Evolutionary conservation across 257 asterid genomes (phyloP).

Genomic region (Salvia rosmarinus): DNA sequence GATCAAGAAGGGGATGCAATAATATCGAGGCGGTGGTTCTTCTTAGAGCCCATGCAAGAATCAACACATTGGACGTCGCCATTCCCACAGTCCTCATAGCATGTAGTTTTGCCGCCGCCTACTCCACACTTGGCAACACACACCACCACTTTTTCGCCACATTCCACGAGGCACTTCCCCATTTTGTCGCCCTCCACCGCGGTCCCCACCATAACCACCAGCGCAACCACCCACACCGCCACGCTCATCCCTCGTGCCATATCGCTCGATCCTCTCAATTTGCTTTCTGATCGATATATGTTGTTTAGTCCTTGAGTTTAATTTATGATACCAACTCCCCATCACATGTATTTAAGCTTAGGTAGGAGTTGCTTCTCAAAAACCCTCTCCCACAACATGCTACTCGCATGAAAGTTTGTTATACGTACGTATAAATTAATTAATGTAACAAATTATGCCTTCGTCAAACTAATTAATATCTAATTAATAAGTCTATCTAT

Average conservation of each 20-base stretch:
- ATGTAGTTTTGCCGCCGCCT: neutral
- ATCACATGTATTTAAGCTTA: neutral
- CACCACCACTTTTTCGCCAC: slow-evolving; percentile 20
- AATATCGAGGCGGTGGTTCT: neutral
- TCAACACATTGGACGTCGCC: neutral
- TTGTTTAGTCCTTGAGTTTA: neutral
- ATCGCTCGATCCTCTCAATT: neutral
- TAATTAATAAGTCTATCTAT: too few species aligned
- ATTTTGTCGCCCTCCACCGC: neutral
- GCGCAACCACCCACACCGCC: neutral
- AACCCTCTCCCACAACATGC: neutral
- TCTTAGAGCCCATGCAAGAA: neutral
- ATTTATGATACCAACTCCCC: neutral
- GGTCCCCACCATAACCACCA: neutral
- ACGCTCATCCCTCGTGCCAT: neutral
- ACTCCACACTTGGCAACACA: slow-evolving; percentile 22
- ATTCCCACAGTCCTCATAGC: slow-evolving; percentile 24
- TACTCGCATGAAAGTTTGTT: slow-evolving; percentile 18
- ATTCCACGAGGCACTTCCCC: slow-evolving; percentile 16
- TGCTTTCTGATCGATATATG: neutral
- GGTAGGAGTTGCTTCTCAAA: slow-evolving; percentile 14
- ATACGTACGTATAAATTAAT: too few species aligned
- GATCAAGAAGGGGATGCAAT: too few species aligned
- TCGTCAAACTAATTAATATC: too few species aligned
- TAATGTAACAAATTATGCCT: neutral